Evolutionary conservation across 1,139 yeast genomes (phyloP), one percentile per base, ranked within the genome.

Genomic region (Hyphopichia fennica): DNA sequence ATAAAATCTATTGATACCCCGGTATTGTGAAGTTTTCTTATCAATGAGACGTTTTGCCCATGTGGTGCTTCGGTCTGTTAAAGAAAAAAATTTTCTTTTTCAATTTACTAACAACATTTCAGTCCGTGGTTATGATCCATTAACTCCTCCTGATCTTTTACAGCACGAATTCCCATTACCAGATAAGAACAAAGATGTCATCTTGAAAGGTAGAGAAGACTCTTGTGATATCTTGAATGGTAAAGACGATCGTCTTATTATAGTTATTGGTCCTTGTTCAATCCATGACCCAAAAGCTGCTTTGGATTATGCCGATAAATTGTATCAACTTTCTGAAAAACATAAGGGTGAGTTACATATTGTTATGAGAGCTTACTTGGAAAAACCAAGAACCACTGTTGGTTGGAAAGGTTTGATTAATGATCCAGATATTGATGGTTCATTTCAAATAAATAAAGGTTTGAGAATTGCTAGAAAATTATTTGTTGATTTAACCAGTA

Each of bases 331-430:
- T 48, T 73, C 90, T 36, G 84, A 79, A 40, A 88, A 87, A 66
- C 77, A 87, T 50, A 65, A 79, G 46, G 80, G 75, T 43, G 98
- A 93, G 52, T 73, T 93, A 50, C 84, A 86, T 41, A 79, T 93
- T 47, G 79, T 93, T 52, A 93, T 93, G 98, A 83, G 98, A 70
- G 98, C 98, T 14, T 93, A 93, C 77, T 77, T 93, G 57, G 99
- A 93, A 69, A 93, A 93, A 69, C 99, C 99, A 59, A 84, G 99
- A 73, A 93, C 99, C 49, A 93, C 98, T 27, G 98, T 93, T 42
- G 99, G 99, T 50, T 93, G 99, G 99, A 93, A 93, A 72, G 99
- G 99, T 51, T 76, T 93, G 60, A 90, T 93, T 63, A 93, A 93
- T 65, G 99, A 93, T 65, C 99, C 99, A 34, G 96, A 90, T 61